A percentile compares a stretch with the other conserved stretches of the same genome.
These are phyloP conservation scores for Colletotrichum truncatum DNA, from an alignment of 2,329 filamentous ascomycete species.

Conservation along the genomic window DNA sequence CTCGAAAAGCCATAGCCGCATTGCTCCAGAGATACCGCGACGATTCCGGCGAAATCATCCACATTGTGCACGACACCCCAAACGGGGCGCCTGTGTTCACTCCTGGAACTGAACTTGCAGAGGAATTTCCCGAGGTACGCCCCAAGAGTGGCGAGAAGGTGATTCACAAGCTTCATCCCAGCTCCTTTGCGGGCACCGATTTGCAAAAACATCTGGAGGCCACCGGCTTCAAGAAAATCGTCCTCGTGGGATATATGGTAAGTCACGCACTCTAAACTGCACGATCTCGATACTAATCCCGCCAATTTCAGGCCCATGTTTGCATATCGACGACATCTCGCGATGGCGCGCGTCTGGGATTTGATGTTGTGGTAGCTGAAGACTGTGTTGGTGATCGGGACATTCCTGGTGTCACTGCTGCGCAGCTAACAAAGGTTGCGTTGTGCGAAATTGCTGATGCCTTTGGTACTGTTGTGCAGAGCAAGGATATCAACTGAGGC, in stretches of 20 bases:
- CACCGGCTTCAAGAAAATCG: conserved; percentile 65
- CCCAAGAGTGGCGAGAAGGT: conserved; percentile 63
- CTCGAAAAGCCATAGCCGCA: conserved; percentile 63
- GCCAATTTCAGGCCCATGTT: conserved; percentile 64
- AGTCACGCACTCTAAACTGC: conserved; percentile 31
- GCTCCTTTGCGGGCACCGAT: conserved; percentile 69
- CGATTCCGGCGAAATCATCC: conserved; percentile 60
- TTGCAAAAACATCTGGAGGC: conserved; percentile 61
- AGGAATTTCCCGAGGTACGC: conserved; percentile 68
- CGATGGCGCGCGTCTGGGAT: conserved; percentile 67
- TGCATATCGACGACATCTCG: conserved; percentile 71
- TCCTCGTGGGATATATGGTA: conserved; percentile 68
- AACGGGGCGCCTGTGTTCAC: conserved; percentile 73
- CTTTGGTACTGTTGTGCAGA: conserved; percentile 66
- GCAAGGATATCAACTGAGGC: conserved; percentile 32
- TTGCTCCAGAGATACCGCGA: conserved; percentile 68
- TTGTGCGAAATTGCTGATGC: conserved; percentile 69
- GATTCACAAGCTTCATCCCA: conserved; percentile 66
- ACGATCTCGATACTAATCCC: background rate
- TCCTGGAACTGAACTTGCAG: conserved; percentile 64
- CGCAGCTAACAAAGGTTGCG: conserved; percentile 58
- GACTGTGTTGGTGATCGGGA: conserved; percentile 73
- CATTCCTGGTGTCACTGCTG: conserved; percentile 67
- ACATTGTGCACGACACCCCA: conserved; percentile 68
- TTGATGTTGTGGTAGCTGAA: conserved; percentile 68